Conservation (phyloP, 768 basidiomycete genomes). For the Trametes gibbosa region DNA sequence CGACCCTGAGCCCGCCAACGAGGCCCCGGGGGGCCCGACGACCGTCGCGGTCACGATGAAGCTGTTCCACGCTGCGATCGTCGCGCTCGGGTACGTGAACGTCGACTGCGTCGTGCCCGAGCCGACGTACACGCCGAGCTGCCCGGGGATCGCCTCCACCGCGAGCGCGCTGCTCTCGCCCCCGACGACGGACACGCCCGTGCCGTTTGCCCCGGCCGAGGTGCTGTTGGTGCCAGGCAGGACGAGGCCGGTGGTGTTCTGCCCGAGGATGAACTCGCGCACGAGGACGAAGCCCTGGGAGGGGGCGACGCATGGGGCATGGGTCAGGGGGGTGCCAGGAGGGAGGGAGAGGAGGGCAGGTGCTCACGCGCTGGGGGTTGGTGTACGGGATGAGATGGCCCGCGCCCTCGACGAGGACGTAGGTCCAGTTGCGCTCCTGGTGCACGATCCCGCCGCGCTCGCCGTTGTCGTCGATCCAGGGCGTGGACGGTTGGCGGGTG, state of each 20-base stretch:
- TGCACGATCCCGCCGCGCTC: slow-evolving; percentile 67
- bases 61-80: slow-evolving; percentile 32
- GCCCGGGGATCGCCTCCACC: slow-evolving; percentile 49
- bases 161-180: slow-evolving; percentile 50
- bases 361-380: slow-evolving; percentile 45
- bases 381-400: slow-evolving; percentile 40
- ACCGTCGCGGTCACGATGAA: slow-evolving; percentile 29
- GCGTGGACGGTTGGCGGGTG: slow-evolving; percentile 62
- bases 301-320: neutral
- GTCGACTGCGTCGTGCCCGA: slow-evolving; percentile 30
- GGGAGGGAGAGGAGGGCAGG: slow-evolving; percentile 29
- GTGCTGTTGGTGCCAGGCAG: no score
- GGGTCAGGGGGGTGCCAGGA: neutral
- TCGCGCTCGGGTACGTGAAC: slow-evolving; percentile 28
- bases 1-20: neutral
- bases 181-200: slow-evolving; percentile 39
- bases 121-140: slow-evolving; percentile 55
- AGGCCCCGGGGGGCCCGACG: neutral
- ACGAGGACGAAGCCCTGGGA: slow-evolving; percentile 57
- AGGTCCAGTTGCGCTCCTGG: slow-evolving; percentile 65
- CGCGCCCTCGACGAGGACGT: slow-evolving; percentile 36
- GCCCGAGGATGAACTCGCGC: slow-evolving; percentile 67
- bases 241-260: slow-evolving; percentile 58
- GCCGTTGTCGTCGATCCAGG: slow-evolving; percentile 60
- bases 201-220: slow-evolving; percentile 24